Percentiles rank a stretch among this genome's conserved stretches.
Evolutionary conservation across 371 early-diverging fungal species (phyloP).

Genomic region (Thermomucor indicae-seudaticae): DNA sequence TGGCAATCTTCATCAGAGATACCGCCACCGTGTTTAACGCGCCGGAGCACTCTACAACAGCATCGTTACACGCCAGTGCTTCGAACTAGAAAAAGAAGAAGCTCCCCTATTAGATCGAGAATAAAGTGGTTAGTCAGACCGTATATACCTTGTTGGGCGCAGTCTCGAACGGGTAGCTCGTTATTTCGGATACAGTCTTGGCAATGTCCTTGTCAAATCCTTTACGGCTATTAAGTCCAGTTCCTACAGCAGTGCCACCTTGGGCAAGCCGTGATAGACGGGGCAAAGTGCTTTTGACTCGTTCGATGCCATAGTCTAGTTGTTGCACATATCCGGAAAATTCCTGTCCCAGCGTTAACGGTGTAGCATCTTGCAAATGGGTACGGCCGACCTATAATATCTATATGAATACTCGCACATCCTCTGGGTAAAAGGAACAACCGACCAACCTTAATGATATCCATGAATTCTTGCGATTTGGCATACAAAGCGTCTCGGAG

Average conservation of each 20-base stretch:
- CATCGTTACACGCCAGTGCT: conserved; percentile 88
- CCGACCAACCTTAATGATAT: conserved; percentile 63
- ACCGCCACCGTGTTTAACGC: conserved; percentile 81
- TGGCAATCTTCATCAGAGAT: conserved; percentile 89
- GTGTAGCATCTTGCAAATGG: conserved; percentile 85
- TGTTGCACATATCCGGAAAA: conserved; percentile 86
- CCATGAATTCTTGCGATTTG: conserved; percentile 61
- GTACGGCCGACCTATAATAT: conserved; percentile 70
- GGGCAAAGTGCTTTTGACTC: conserved; percentile 68
- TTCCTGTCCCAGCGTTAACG: conserved; percentile 87
- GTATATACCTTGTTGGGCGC: conserved; percentile 75
- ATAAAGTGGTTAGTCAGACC: not conserved
- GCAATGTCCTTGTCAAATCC: conserved; percentile 80
- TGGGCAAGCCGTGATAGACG: conserved; percentile 76
- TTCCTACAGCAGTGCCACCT: conserved; percentile 93
- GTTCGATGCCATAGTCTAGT: conserved; percentile 69
- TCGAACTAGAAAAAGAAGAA: conserved; percentile 54
- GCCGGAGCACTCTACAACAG: conserved; percentile 84
- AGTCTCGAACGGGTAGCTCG: conserved; percentile 73
- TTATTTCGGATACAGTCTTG: conserved; percentile 63
- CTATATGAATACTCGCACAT: not conserved
- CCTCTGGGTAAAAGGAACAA: no score
- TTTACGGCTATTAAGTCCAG: conserved; percentile 78
- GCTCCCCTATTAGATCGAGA: not conserved
- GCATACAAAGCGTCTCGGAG: conserved; percentile 63